Evolutionary conservation across 2,329 filamentous ascomycete species (phyloP).

Genomic region (Cercospora sp.): DNA sequence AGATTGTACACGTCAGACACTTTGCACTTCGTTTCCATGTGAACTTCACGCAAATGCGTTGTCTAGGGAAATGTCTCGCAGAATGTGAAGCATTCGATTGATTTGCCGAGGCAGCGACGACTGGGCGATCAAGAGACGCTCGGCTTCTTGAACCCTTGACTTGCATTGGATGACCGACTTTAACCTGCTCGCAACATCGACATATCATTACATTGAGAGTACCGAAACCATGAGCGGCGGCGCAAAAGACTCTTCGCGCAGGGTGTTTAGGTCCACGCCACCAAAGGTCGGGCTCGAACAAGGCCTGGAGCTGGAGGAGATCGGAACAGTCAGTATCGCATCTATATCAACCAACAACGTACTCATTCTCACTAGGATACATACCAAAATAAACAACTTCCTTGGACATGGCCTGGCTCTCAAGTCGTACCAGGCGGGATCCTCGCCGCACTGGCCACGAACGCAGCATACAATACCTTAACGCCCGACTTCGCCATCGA

Average conservation of each 20-base stretch:
- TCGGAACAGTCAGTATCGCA: constrained; percentile 3
- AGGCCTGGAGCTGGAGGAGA: constrained; percentile 6
- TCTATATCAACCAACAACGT: background rate
- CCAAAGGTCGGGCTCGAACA: constrained; percentile 10
- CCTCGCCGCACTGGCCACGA: constrained; percentile 13
- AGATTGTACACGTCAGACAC: background rate
- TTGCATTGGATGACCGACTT: background rate
- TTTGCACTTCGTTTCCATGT: background rate
- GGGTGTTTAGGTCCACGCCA: background rate
- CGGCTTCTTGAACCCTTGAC: background rate
- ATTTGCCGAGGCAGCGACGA: background rate
- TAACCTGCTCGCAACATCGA: background rate
- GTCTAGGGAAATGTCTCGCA: background rate
- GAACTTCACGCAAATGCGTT: background rate
- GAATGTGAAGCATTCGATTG: too few species aligned
- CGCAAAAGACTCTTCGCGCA: background rate
- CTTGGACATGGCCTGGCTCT: constrained; percentile 19
- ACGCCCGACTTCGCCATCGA: constrained; percentile 19
- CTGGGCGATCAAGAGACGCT: background rate
- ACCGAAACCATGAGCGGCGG: background rate
- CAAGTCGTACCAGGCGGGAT: constrained; percentile 14
- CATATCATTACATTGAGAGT: background rate
- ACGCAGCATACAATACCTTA: constrained; percentile 21
- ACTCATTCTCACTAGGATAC: constrained; percentile 12
- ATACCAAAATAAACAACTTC: constrained; percentile 12